Base-by-base conservation (phyloP, 495 filamentous ascomycete species). In the Rusavskia elegans region DNA sequence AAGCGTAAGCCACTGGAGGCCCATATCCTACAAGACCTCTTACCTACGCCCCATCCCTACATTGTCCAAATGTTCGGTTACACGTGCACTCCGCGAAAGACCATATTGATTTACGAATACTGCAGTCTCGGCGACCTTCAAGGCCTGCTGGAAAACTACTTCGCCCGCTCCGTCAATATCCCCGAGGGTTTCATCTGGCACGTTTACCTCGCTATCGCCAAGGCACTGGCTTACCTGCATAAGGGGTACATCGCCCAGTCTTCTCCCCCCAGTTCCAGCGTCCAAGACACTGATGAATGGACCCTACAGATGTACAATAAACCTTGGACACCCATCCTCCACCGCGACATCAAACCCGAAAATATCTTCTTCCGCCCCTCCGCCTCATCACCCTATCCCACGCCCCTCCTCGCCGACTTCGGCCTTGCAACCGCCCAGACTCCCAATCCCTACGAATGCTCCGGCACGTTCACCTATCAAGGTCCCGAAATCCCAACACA, bases 121-220 rank as follows among this genome's bases (percentile, higher is more conserved):
- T 52, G 37, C 23, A 20, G 19, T 16, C 30, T 36, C 5, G 37
- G 37, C 35, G 37, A 41, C 13, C 50, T 52, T 13, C 14, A n/a
- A 19, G 50, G 23, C 20, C 16, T 52, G 19, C 19, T 52, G 6
- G 35, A 39, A 17, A 44, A 16, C 20, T 44, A 52, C 20, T n/a
- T 21, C 13, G 23, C 17, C 5, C 50, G 25, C 1, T 10, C 42
- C 1, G 35, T 14, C 21, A 8, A 1, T 4, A 20, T 52, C 20
- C 50, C 50, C n/a, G 50, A 52, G 40, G 32, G 23, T 8, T 41
- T 52, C 20, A 52, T 52, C 35, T 52, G 50, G 50, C 50, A 52
- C 20, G 25, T 27, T 27, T 40, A 45, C 35, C 16, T 17, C 21
- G 35, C 4, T 6, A 13, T 52, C 5, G 39, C 36, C 36, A 37